Conservation (phyloP, 148 eudicot species). For the Gaultheria prostrata region DNA sequence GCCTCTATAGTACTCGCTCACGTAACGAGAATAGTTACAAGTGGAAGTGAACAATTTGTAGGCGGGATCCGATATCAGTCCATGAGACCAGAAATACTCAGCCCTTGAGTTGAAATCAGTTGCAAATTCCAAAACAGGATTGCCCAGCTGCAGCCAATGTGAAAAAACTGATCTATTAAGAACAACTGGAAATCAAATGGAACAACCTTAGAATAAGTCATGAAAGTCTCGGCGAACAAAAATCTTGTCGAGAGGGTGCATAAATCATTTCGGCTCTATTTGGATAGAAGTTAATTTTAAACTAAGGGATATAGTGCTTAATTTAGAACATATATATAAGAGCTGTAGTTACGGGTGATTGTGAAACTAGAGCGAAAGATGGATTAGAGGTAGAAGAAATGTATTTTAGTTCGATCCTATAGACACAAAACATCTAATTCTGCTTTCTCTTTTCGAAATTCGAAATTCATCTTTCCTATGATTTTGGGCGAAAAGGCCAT, state of each 20-base stretch:
- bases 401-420: too few species aligned
- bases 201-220: neutral
- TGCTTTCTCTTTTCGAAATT: too few species aligned
- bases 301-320: too few species aligned
- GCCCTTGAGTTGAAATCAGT: slow-evolving; percentile 33
- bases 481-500: too few species aligned
- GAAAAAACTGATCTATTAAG: neutral
- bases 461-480: too few species aligned
- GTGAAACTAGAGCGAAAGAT: too few species aligned
- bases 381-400: too few species aligned
- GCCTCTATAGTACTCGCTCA: slow-evolving; percentile 27
- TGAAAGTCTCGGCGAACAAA: neutral
- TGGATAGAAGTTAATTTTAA: neutral
- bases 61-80: slow-evolving; percentile 26
- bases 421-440: too few species aligned
- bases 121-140: slow-evolving; percentile 31
- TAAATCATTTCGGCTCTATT: neutral
- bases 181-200: neutral
- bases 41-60: slow-evolving; percentile 27
- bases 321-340: too few species aligned
- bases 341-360: too few species aligned
- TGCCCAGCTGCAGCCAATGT: slow-evolving; percentile 24
- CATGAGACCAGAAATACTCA: slow-evolving; percentile 31
- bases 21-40: slow-evolving; percentile 32
- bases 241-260: neutral